These are phyloP conservation scores for Vitis rupestris DNA, from an alignment of 164 flowering plant species.

Conservation along the genomic window DNA sequence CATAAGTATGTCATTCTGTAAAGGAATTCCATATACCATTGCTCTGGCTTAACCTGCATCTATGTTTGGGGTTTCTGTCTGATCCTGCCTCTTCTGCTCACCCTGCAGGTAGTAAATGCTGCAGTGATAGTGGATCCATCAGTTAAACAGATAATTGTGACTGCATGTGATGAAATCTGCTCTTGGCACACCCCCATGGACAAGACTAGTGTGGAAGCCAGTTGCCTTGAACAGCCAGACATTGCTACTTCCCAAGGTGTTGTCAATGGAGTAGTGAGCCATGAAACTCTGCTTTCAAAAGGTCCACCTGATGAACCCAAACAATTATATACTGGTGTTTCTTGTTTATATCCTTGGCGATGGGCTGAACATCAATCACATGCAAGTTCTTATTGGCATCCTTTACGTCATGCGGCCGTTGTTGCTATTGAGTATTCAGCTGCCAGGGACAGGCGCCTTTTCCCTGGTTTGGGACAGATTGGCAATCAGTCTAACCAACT, in stretches of 20 bases:
- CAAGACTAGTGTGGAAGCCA: constrained; percentile 13
- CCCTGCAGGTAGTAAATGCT: constrained; percentile 68
- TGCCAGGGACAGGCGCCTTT: constrained; percentile 70
- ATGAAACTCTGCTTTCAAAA: constrained; percentile 11
- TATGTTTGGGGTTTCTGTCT: not conserved
- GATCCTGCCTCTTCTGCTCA: not conserved
- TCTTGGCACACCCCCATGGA: constrained; percentile 16
- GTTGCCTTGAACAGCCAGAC: constrained; percentile 14
- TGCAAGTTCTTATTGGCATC: constrained; percentile 59
- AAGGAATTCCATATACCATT: too few relatives aligned
- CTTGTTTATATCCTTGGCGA: constrained; percentile 75
- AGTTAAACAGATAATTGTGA: constrained; percentile 53
- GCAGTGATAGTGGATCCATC: constrained; percentile 90
- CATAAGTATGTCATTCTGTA: too few relatives aligned
- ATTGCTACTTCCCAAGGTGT: constrained; percentile 11
- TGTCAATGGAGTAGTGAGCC: constrained; percentile 20
- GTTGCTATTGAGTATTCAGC: constrained; percentile 87
- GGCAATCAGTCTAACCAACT: constrained; percentile 23
- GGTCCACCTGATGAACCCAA: constrained; percentile 14
- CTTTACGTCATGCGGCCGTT: constrained; percentile 82
- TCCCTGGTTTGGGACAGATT: constrained; percentile 33
- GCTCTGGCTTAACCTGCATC: not conserved
- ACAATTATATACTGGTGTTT: constrained; percentile 28
- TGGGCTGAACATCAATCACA: constrained; percentile 43
- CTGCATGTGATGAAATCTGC: constrained; percentile 59